Evolutionary conservation across 257 asterid genomes (phyloP).

Genomic region (Solanum virginianum): DNA sequence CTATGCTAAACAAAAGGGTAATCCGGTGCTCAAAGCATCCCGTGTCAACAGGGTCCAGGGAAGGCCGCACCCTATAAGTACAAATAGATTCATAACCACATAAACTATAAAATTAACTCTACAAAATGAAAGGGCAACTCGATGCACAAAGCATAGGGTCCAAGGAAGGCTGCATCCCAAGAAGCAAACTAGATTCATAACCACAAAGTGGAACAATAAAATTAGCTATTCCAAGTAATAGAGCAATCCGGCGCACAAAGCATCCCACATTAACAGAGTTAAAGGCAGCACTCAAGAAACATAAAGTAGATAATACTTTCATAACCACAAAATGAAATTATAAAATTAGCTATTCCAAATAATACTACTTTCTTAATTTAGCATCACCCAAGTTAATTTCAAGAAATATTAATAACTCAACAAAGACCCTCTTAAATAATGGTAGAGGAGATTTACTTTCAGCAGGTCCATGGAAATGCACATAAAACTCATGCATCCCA

Average conservation of each 20-base stretch:
- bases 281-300: not conserved
- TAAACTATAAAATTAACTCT: not conserved
- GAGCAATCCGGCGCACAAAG: not conserved
- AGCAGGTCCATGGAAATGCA: constrained; percentile 81
- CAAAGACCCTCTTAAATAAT: constrained; percentile 11
- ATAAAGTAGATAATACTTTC: not conserved
- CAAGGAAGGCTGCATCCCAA: not conserved
- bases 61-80: not conserved
- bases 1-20: no score
- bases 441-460: constrained; percentile 47
- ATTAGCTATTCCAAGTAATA: not conserved
- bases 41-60: no score
- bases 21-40: no score
- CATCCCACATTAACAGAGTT: not conserved
- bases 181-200: not conserved
- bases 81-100: not conserved
- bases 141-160: no score
- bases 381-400: not conserved
- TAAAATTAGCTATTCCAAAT: not conserved
- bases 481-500: constrained; percentile 82
- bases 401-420: not conserved
- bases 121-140: no score
- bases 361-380: not conserved
- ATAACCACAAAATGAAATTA: not conserved
- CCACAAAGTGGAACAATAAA: not conserved